These are phyloP conservation scores for Akanthomyces lecanii DNA, from an alignment of 2,329 filamentous ascomycete species.

Conservation along the genomic window DNA sequence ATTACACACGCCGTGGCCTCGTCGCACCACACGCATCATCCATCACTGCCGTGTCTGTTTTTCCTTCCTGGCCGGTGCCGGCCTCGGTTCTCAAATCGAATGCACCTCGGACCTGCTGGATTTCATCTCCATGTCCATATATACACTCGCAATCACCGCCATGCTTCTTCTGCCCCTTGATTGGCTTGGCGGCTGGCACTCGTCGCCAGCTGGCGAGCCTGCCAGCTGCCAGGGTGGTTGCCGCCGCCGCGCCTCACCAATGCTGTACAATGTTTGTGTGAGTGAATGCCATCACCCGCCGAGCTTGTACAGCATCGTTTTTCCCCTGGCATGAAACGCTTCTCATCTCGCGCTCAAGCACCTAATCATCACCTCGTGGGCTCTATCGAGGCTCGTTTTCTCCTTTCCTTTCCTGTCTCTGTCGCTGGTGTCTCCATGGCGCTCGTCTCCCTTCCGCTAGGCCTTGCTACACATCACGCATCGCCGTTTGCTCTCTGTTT, in stretches of 20 bases:
- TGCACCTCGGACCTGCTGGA: neutral
- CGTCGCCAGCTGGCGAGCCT: constrained; percentile 12
- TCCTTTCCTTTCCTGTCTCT: neutral
- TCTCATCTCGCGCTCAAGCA: neutral
- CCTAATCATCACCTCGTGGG: neutral
- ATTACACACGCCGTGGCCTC: constrained; percentile 5
- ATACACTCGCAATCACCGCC: neutral
- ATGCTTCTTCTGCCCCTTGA: neutral
- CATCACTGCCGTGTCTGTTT: constrained; percentile 14
- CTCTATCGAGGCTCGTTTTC: neutral
- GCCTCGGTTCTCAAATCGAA: neutral
- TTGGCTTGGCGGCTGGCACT: constrained; percentile 1
- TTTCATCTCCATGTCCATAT: neutral
- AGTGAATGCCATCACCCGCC: constrained; percentile 14
- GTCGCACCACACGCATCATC: neutral
- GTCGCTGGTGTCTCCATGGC: neutral
- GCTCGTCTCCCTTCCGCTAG: neutral
- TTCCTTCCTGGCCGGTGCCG: constrained; percentile 19
- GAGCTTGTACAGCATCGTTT: neutral
- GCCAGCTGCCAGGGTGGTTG: constrained; percentile 13
- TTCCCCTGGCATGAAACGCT: neutral
- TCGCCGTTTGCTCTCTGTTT: constrained; percentile 14
- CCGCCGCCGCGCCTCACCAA: neutral
- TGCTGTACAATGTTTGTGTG: constrained; percentile 12
- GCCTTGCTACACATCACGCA: neutral